Evolutionary conservation across 352 stramenopile genomes (phyloP).

Genomic region (Peronospora farinosa): DNA sequence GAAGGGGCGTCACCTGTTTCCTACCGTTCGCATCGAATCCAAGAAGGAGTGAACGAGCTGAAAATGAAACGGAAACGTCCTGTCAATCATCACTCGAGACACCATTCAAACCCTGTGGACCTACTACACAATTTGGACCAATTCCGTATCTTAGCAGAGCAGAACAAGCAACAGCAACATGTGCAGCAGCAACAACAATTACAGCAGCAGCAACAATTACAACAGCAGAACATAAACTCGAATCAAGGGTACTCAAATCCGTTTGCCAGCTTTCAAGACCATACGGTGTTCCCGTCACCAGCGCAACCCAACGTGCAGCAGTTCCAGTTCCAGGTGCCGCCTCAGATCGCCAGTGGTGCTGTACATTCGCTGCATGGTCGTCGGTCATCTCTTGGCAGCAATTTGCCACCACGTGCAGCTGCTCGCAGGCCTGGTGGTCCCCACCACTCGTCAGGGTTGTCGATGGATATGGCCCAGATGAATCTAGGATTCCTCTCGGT

Average conservation of each 20-base stretch:
- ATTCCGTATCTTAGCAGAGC: slow-evolving; percentile 56
- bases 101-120: slow-evolving; percentile 75
- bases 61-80: slow-evolving; percentile 80
- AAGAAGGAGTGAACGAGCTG: slow-evolving; percentile 57
- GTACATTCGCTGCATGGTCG: slow-evolving; percentile 53
- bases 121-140: slow-evolving; percentile 72
- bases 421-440: slow-evolving; percentile 24
- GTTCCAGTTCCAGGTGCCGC: slow-evolving; percentile 47
- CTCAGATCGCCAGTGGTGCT: slow-evolving; percentile 48
- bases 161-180: slow-evolving; percentile 45
- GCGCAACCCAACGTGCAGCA: slow-evolving; percentile 30
- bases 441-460: slow-evolving; percentile 63
- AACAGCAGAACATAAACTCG: slow-evolving; percentile 22
- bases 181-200: slow-evolving; percentile 22
- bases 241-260: slow-evolving; percentile 31
- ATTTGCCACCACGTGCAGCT: slow-evolving; percentile 26
- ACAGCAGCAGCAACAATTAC: slow-evolving; percentile 10
- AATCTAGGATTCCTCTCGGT: slow-evolving; percentile 66
- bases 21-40: slow-evolving; percentile 57
- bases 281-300: slow-evolving; percentile 21
- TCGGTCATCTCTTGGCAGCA: slow-evolving; percentile 45
- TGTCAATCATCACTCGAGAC: slow-evolving; percentile 42
- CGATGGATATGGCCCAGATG: slow-evolving; percentile 80
- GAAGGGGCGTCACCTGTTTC: slow-evolving; percentile 30
- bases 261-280: slow-evolving; percentile 31